Base-by-base conservation (phyloP, 352 stramenopile genomes). In the Peronosclerospora sorghi region DNA sequence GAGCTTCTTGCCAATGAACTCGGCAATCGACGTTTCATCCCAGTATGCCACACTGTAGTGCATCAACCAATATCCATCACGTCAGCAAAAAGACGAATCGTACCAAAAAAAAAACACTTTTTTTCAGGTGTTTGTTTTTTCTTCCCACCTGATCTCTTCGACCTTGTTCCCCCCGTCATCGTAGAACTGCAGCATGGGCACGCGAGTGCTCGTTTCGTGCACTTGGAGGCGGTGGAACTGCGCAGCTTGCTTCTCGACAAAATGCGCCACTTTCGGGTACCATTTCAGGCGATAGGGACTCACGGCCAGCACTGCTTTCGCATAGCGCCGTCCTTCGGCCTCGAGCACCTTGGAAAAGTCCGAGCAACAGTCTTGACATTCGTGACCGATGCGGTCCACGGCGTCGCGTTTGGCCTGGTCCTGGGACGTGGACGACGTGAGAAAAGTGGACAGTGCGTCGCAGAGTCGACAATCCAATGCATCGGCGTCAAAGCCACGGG, bases 1-100 rank as follows among this genome's bases (percentile, higher is more conserved):
- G 32, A 86, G 23, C 43, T 86, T 86, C 6, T 68, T 70, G 17
- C 51, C 59, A 32, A 86, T 71, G 39, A 83, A 84, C 64, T 86
- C 73, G 6, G 62, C 61, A 54, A 86, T 83, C 5, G 73, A 73
- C 19, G 79, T 65, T 47, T 86, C 73, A 21, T 86, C 69, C 73
- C 73, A 86, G 36, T 72, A 65, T 28, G 70, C 66, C 43, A 86
- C 74, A 48, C 73, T 86, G 17, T 23, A n/a, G n/a, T n/a, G n/a
- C n/a, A n/a, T n/a, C n/a, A n/a, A n/a, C n/a, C n/a, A n/a, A n/a
- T n/a, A n/a, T n/a, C n/a, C n/a, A n/a, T n/a, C n/a, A n/a, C n/a
- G 6, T 35, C 10, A 19, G 30, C 15, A n/a, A 35, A 35, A 35
- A 34, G 7, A 3, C 28, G 8, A 12, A 9, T n/a, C 4, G 8